Conservation (phyloP, 352 stramenopile genomes). For the Pythium chondricola region DNA sequence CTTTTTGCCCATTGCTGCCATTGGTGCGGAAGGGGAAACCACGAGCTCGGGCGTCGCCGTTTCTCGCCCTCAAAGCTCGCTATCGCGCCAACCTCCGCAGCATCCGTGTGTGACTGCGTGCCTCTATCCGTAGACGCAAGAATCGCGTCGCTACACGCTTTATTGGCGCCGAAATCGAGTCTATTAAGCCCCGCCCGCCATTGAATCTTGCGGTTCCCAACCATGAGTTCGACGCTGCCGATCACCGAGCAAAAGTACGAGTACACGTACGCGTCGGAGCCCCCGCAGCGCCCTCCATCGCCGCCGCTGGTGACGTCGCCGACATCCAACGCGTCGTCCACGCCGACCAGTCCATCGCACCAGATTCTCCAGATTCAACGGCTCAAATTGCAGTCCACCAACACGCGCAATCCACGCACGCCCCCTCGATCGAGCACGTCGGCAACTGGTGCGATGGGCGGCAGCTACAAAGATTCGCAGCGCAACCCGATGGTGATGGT, state of each 20-base stretch:
- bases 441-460: neutral
- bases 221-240: slow-evolving; percentile 13
- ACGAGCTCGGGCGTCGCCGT: too few species aligned
- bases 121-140: neutral
- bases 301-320: slow-evolving; percentile 1
- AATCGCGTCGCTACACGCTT: neutral
- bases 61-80: too few species aligned
- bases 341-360: slow-evolving; percentile 17
- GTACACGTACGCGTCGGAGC: slow-evolving; percentile 10
- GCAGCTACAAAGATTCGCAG: slow-evolving; percentile 28
- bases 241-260: slow-evolving; percentile 18
- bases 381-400: slow-evolving; percentile 26
- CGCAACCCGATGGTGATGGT: slow-evolving; percentile 67
- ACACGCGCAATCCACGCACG: slow-evolving; percentile 4
- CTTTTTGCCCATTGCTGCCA: slow-evolving; percentile 19
- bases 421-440: slow-evolving; percentile 1
- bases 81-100: too few species aligned
- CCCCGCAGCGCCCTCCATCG: neutral
- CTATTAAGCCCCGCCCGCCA: neutral
- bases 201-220: slow-evolving; percentile 7
- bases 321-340: slow-evolving; percentile 5
- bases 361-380: slow-evolving; percentile 43
- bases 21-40: slow-evolving; percentile 17
- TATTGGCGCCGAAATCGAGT: neutral
- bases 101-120: too few species aligned